Evolutionary conservation across 2,329 filamentous ascomycete genomes (phyloP), one percentile per base, ranked within the genome.

Genomic region (Graphilbum fragrans): DNA sequence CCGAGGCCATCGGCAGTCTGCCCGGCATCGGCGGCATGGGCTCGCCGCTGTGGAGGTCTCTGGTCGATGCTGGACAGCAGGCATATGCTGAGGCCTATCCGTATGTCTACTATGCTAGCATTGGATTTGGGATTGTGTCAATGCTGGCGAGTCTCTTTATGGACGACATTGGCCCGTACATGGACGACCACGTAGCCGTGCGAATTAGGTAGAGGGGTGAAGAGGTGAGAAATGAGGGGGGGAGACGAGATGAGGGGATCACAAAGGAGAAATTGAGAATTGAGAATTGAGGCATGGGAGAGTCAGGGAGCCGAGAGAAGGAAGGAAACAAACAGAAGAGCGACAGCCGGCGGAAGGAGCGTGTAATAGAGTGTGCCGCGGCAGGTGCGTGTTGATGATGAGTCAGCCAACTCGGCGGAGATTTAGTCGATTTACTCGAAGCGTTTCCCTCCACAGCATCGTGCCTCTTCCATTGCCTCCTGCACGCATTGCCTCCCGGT

Each of bases 21-120:
- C 69, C 72, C 0, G 70, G 72, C 1, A 69, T 80, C 22, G 63
- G 60, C 4, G 66, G 66, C 3, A 25, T 35, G 23, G 33, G 41
- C 25, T 37, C 35, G 8, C 25, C 27, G 27, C 37, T 49, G 8
- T 45, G 40, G n/a, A 69, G 70, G 35, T 60, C 69, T 17, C 62
- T 60, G 1, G 64, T 81, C 1, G 49, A 52, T 3, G 72, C 72
- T 1, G 72, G 75, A 0, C 69, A 74, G 48, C 52, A 70, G 39
- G 72, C 74, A 0, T 81, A 68, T 54, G 65, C 74, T 0, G 61
- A 70, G 38, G 69, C 67, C 10, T 82, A 80, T 48, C 68, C 69
- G 37, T 78, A 65, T 51, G 74, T 78, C 4, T 82, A 79, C 52
- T 73, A 74, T 54, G 64, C 65, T 21, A 77, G 72, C 53, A 77